phyloP scores from a whole-genome alignment of 306 rosid species.

The Lathyrus sativus region DNA sequence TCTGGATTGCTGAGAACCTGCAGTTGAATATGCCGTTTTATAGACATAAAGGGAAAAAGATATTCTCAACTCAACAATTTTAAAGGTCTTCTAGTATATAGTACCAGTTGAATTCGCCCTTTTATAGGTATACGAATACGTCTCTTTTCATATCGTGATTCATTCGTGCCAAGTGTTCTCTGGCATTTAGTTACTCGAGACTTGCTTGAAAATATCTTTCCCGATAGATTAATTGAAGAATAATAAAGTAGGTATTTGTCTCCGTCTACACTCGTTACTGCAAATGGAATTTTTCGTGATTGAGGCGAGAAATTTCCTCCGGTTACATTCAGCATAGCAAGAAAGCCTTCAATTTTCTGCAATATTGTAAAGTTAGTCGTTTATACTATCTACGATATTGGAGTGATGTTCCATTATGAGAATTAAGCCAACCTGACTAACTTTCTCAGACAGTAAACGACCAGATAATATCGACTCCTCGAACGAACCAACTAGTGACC shows the following conservation, averaged over 20 bases:
- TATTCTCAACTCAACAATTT: constrained; percentile 28
- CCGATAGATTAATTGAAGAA: constrained; percentile 64
- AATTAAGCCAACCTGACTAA: constrained; percentile 57
- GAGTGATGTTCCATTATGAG: neutral
- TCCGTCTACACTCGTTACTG: constrained; percentile 79
- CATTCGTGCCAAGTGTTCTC: constrained; percentile 62
- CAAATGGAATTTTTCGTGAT: constrained; percentile 75
- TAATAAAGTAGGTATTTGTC: constrained; percentile 69
- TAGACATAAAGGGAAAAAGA: neutral
- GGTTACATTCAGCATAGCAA: constrained; percentile 71
- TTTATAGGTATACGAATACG: constrained; percentile 71
- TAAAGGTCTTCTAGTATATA: constrained; percentile 27
- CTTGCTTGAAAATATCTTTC: constrained; percentile 50
- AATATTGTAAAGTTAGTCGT: neutral
- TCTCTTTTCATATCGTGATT: constrained; percentile 54
- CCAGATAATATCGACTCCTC: constrained; percentile 90
- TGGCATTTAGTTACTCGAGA: constrained; percentile 58
- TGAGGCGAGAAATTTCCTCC: constrained; percentile 78
- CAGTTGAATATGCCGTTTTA: neutral
- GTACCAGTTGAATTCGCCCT: constrained; percentile 81
- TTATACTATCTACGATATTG: no score
- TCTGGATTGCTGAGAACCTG: constrained; percentile 98
- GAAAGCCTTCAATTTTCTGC: constrained; percentile 89
- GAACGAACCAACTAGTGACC: constrained; percentile 82
- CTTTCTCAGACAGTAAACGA: constrained; percentile 58